A percentile compares a stretch with the other conserved stretches of the same genome.
phyloP scores from a whole-genome alignment of 192 early-diverging fungal species.

The Chytriomyces sp. region DNA sequence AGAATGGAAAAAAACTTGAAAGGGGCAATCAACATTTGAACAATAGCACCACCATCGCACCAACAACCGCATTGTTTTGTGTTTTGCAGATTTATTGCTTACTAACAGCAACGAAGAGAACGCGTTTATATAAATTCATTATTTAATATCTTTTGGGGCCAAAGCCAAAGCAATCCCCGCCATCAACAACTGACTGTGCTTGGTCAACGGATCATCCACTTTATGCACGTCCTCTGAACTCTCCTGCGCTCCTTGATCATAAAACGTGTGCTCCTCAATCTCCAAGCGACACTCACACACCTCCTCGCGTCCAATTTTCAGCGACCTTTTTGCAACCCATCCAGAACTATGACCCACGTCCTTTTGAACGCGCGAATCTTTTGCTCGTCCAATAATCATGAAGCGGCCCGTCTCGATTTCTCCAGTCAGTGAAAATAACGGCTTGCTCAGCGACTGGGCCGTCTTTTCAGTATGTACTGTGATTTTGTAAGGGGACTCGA shows the following conservation, averaged over 20 bases:
- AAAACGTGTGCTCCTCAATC: conserved; percentile 3
- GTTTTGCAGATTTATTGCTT: neutral
- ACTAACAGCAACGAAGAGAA: neutral
- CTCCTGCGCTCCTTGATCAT: neutral
- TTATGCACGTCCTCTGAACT: neutral
- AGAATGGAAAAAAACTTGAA: too few relatives aligned
- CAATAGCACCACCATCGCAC: too few relatives aligned
- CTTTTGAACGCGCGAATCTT: conserved; percentile 7
- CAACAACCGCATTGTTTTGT: neutral
- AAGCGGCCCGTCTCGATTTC: conserved; percentile 19
- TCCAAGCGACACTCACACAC: conserved; percentile 11
- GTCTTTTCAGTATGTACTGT: neutral
- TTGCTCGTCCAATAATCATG: conserved; percentile 23
- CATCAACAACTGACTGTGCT: conserved; percentile 23
- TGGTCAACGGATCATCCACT: neutral
- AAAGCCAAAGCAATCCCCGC: conserved; percentile 19
- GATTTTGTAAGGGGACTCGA: conserved; percentile 19
- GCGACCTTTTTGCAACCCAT: conserved; percentile 6
- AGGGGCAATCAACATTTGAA: too few relatives aligned
- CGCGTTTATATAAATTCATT: neutral
- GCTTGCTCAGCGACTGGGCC: neutral
- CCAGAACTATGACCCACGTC: conserved; percentile 10
- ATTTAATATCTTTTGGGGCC: conserved; percentile 8
- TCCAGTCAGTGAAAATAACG: conserved; percentile 22
- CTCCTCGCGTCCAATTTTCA: conserved; percentile 11